Evolutionary conservation across 345 rosid genomes (phyloP).

Genomic region (Rhodomyrtus tomentosa): DNA sequence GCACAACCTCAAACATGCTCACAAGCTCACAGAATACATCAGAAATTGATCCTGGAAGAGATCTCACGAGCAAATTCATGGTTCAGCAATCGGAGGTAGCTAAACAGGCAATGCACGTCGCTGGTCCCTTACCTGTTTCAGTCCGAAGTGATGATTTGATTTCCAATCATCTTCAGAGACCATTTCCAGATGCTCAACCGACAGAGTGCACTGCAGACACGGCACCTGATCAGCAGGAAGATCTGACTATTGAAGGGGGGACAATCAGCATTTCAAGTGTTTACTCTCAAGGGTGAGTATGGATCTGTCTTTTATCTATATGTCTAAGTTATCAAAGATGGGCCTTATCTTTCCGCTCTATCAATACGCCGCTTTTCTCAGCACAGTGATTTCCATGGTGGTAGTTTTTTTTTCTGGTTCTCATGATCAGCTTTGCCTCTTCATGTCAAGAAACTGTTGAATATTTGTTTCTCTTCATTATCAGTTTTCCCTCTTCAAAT

Average conservation of each 20-base stretch:
- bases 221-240: conserved; percentile 37
- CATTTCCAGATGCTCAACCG: conserved; percentile 46
- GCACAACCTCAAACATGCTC: conserved; percentile 21
- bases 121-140: conserved; percentile 16
- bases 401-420: background rate
- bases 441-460: no score
- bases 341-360: background rate
- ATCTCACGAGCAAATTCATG: conserved; percentile 26
- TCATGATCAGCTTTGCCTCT: background rate
- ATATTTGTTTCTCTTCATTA: no score
- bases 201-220: conserved; percentile 36
- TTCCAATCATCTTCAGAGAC: conserved; percentile 29
- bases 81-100: conserved; percentile 44
- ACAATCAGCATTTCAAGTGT: conserved; percentile 80
- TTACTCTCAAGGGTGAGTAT: conserved; percentile 59
- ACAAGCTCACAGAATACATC: conserved; percentile 31
- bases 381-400: background rate
- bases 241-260: conserved; percentile 79
- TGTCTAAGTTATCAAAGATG: background rate
- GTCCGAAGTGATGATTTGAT: conserved; percentile 20
- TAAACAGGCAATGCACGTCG: conserved; percentile 26
- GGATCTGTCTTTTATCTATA: background rate
- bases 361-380: background rate
- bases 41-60: conserved; percentile 48
- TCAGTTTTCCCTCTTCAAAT: background rate